phyloP scores from a whole-genome alignment of 768 basidiomycete genomes.

The Cystoderma amianthinum region DNA sequence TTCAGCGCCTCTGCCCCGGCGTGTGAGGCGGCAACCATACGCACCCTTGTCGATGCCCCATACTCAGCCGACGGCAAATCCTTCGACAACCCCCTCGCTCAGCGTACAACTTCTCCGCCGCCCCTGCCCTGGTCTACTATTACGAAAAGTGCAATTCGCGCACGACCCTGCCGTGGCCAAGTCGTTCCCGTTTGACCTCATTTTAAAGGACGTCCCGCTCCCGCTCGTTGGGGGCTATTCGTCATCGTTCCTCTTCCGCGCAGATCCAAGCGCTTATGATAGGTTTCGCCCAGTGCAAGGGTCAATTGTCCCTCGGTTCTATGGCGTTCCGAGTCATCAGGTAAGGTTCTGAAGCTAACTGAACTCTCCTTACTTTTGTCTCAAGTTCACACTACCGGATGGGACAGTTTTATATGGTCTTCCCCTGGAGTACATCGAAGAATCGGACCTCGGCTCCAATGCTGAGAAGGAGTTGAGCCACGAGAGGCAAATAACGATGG shows the following conservation, averaged over 20 bases:
- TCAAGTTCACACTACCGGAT: background rate
- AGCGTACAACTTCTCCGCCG: conserved; percentile 69
- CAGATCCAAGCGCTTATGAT: too few relatives aligned
- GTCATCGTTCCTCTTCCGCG: conserved; percentile 93
- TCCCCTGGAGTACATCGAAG: conserved; percentile 57
- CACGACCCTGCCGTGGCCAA: conserved; percentile 43
- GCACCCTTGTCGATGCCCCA: conserved; percentile 63
- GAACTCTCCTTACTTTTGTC: too few relatives aligned
- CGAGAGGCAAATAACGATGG: too few relatives aligned
- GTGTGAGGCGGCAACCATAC: conserved; percentile 28
- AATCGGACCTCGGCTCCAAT: too few relatives aligned
- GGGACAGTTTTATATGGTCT: conserved; percentile 13
- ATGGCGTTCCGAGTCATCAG: too few relatives aligned
- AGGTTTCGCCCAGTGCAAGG: too few relatives aligned
- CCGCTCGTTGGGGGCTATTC: conserved; percentile 95
- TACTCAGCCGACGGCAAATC: conserved; percentile 60
- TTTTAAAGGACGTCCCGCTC: conserved; percentile 39
- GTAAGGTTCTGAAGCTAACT: too few relatives aligned
- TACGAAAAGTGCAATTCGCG: conserved; percentile 97
- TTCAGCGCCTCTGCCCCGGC: conserved; percentile 55
- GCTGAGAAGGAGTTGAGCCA: too few relatives aligned
- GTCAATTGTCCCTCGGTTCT: too few relatives aligned
- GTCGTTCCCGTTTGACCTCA: conserved; percentile 78
- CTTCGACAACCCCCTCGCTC: conserved; percentile 72
- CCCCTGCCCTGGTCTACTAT: conserved; percentile 91